Percentiles rank a stretch among this genome's conserved stretches.
Evolutionary conservation across 495 filamentous ascomycete species (phyloP).

Genomic region (Xylaria grammica): DNA sequence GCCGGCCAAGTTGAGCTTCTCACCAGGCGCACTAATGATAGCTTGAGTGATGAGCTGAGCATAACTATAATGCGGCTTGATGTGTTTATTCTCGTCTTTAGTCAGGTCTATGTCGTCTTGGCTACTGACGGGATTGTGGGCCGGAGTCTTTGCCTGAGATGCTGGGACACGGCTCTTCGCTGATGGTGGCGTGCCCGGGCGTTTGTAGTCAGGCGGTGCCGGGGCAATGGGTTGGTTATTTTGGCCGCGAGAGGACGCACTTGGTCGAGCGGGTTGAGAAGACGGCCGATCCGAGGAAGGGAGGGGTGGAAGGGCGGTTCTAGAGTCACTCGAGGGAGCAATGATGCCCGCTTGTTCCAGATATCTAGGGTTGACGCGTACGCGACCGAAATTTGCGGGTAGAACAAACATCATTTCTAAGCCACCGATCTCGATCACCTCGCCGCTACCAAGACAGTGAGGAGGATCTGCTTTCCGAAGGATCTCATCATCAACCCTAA

Average conservation of each 20-base stretch:
- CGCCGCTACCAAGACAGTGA: slow-evolving; percentile 74
- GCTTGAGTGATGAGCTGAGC: slow-evolving; percentile 97
- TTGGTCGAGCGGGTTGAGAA: slow-evolving; percentile 33
- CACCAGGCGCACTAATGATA: slow-evolving; percentile 80
- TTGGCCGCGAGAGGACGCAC: slow-evolving; percentile 33
- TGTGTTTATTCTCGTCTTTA: slow-evolving; percentile 77
- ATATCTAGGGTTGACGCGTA: slow-evolving; percentile 60
- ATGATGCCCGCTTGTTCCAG: slow-evolving; percentile 57
- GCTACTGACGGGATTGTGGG: slow-evolving; percentile 51
- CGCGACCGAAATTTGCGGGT: slow-evolving; percentile 63
- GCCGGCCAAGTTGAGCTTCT: slow-evolving; percentile 83
- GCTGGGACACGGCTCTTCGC: slow-evolving; percentile 40
- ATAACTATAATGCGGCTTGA: slow-evolving; percentile 95
- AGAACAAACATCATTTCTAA: slow-evolving; percentile 98
- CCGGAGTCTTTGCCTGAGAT: slow-evolving; percentile 49
- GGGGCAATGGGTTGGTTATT: slow-evolving; percentile 63
- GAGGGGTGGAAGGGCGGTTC: slow-evolving; percentile 48
- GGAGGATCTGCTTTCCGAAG: slow-evolving; percentile 61
- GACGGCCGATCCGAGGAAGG: slow-evolving; percentile 50
- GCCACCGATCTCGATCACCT: slow-evolving; percentile 87
- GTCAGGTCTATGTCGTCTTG: slow-evolving; percentile 77
- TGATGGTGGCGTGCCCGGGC: slow-evolving; percentile 70
- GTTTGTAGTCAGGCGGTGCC: slow-evolving; percentile 70
- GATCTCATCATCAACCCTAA: slow-evolving; percentile 74
- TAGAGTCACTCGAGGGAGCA: slow-evolving; percentile 35